phyloP scores from a whole-genome alignment of 805 yeast genomes.

The Candida berthetii region DNA sequence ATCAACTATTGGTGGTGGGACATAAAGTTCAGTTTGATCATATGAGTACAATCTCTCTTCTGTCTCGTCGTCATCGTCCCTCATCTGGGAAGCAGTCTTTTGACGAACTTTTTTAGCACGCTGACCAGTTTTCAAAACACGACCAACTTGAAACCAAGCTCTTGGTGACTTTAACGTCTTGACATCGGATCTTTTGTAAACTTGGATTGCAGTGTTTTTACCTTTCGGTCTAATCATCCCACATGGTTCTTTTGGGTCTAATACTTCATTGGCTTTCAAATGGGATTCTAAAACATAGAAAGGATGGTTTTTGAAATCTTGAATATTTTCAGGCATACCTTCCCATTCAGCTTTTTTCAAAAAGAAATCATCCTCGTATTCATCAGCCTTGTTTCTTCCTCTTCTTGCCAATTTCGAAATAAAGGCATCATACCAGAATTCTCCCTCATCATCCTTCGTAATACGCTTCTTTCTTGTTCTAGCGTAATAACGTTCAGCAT shows the following conservation, averaged over 20 bases:
- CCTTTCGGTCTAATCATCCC: conserved; percentile 60
- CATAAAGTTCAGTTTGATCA: conserved; percentile 67
- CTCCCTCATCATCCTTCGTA: conserved; percentile 46
- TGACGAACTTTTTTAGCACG: conserved; percentile 50
- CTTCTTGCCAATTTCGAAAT: conserved; percentile 16
- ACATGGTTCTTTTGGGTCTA: conserved; percentile 62
- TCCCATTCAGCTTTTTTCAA: conserved; percentile 59
- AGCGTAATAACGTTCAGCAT: conserved; percentile 64
- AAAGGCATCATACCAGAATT: conserved; percentile 53
- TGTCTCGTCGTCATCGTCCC: conserved; percentile 32
- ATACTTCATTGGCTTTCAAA: conserved; percentile 62
- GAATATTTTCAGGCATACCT: conserved; percentile 81
- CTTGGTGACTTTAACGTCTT: conserved; percentile 61
- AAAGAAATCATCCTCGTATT: conserved; percentile 56
- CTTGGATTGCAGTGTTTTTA: conserved; percentile 42
- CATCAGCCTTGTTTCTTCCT: conserved; percentile 19
- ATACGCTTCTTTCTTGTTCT: conserved; percentile 71
- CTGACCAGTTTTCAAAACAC: conserved; percentile 65
- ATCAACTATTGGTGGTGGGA: conserved; percentile 53
- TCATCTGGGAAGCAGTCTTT: conserved; percentile 19
- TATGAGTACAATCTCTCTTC: conserved; percentile 68
- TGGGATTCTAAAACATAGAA: conserved; percentile 75
- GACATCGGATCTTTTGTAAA: conserved; percentile 65
- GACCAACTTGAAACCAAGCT: conserved; percentile 83
- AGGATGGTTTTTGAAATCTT: conserved; percentile 86